Evolutionary conservation across 805 yeast species (phyloP), one percentile per base, ranked within the genome.

Genomic region (Candida caryicola): DNA sequence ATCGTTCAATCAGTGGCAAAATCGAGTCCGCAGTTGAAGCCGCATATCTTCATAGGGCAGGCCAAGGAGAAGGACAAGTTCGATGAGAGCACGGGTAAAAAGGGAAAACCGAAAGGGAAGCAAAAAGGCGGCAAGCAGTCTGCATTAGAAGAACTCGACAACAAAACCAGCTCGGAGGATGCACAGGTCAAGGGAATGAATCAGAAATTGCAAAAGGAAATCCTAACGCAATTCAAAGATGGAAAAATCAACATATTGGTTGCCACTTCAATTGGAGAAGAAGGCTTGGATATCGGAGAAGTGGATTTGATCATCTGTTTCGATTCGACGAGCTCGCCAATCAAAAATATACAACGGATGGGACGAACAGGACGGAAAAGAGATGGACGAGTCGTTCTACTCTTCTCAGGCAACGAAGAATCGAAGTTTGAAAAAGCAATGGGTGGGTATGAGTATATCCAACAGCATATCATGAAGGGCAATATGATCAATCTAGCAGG

Each of bases 181-280:
- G 95, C 95, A 0, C 90, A 85, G 44, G 46, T 76, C 14, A 77
- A 74, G 31, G 98, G 98, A 5, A 91, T 93, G 98, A 80, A 78
- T 26, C 99, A 93, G 54, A 85, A 85, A 51, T 73, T 77, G 31
- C 99, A 93, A 53, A 88, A 87, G 49, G 82, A 81, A 39, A 74
- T 87, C 8, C 82, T 93, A 19, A 73, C 74, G 21, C 71, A 81
- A 40, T 93, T 93, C 62, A 85, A 82, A 51, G 52, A 60, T 0
- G 96, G 95, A 5, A 69, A 61, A 1, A 77, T 77, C 52, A 95
- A 93, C 54, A 79, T 87, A 6, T 64, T 93, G 15, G 96, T 93
- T 4, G 96, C 98, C 4, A 93, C 99, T 0, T 89, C 96, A 0
- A 91, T 93, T 55, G 99, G 98, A 33, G 99, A 93, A 59, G 99